Evolutionary conservation across 371 early-diverging fungal species (phyloP), one percentile per base, ranked within the genome.

Genomic region (Capillidium heterosporum): DNA sequence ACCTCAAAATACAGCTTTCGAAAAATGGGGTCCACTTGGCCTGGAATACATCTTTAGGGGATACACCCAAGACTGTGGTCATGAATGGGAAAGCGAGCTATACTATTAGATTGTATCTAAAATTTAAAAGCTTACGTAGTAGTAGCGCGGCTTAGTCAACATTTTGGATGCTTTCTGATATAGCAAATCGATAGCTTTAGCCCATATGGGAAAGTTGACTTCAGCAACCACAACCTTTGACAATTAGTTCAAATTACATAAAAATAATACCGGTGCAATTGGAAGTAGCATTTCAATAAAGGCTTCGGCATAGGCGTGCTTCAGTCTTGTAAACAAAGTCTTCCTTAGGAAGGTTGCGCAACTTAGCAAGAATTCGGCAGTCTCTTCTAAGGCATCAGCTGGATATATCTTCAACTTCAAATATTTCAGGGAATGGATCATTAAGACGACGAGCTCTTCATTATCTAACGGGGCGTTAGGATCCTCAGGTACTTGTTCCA

Each of bases 381-480:
- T 85, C 63, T 94, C 94, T 60, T 95, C 94, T 48, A 96, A 66
- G 3, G 84, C 82, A 52, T 89, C 88, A 63, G 86, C 77, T 0
- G 98, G 98, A 64, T 89, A 93, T 3, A 93, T 78, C 77, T 89
- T 89, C 52, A 96, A 69, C 59, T 81, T 81, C n/a, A 96, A 64
- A 59, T 78, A 91, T 17, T 89, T 77, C 89, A 93, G 89, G 42
- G 85, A 82, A 24, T 85, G 78, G 57, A 95, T 86, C 17, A 92
- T 64, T 68, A 90, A 71, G 35, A 90, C 91, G 58, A 87, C 76
- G 57, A 86, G 85, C 52, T 76, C 71, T 57, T 95, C 94, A 55
- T 81, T 72, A 65, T 64, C 67, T 44, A 59, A 73, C 48, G 62
- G 70, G 56, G 67, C 63, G 60, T 69, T 68, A 48, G 61, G 70